Evolutionary conservation across 202 grass and related monocot genomes (phyloP).

Genomic region (Setaria italica): DNA sequence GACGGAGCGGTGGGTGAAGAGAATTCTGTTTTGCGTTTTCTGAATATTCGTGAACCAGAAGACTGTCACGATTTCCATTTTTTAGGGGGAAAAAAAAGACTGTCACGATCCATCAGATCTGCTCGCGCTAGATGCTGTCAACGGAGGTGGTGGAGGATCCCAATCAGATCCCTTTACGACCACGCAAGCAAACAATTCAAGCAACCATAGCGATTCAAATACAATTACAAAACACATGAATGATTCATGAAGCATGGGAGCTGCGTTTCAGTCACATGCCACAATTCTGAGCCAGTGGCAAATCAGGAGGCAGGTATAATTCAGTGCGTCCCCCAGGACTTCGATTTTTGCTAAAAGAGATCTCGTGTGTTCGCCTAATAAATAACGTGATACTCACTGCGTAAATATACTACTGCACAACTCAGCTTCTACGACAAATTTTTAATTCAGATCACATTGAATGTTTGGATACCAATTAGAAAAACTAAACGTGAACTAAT

Average conservation of each 20-base stretch:
- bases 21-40: background rate
- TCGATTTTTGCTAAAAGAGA: background rate
- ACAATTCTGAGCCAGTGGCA: background rate
- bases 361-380: background rate
- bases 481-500: too few species aligned
- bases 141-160: background rate
- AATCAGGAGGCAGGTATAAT: background rate
- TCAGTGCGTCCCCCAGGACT: background rate
- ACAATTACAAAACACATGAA: background rate
- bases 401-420: background rate
- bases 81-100: background rate
- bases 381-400: background rate
- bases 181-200: slow-evolving; percentile 40
- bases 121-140: background rate
- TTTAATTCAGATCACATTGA: too few species aligned
- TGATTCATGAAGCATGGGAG: background rate
- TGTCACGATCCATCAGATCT: slow-evolving; percentile 28
- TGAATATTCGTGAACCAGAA: background rate
- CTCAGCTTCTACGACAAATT: too few species aligned
- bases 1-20: background rate
- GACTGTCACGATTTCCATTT: too few species aligned
- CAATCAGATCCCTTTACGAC: slow-evolving; percentile 40
- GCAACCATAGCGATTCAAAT: slow-evolving; percentile 28
- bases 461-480: too few species aligned
- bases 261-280: background rate